Evolutionary conservation across 2,329 filamentous ascomycete species (phyloP).

Genomic region (Verticillium nonalfalfae): DNA sequence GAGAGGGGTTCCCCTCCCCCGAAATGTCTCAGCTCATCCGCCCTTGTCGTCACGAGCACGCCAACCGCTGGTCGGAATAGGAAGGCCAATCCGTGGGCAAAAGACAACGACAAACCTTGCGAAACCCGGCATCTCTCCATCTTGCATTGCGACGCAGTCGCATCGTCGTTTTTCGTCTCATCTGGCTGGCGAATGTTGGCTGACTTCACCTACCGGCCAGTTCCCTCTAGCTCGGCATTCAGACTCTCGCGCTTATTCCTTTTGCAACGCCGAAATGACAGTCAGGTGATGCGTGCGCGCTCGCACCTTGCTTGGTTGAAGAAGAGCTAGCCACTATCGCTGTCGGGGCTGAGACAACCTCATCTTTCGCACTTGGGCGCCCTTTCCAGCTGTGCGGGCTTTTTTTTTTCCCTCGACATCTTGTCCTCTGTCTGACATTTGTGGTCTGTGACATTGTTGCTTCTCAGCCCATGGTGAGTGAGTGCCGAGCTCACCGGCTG

Average conservation of each 20-base stretch:
- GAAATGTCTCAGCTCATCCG: constrained; percentile 3
- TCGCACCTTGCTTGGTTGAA: neutral
- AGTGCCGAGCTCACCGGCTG: neutral
- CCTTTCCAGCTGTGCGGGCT: neutral
- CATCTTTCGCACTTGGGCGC: neutral
- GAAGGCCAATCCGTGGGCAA: constrained; percentile 8
- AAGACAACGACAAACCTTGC: neutral
- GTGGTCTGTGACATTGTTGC: neutral
- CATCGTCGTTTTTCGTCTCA: neutral
- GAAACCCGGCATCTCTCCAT: neutral
- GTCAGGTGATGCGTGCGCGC: neutral
- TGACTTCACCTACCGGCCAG: neutral
- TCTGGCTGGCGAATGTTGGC: neutral
- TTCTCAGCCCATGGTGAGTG: neutral
- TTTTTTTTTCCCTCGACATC: neutral
- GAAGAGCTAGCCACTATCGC: neutral
- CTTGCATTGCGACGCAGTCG: neutral
- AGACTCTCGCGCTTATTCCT: neutral
- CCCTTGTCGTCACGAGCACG: constrained; percentile 10
- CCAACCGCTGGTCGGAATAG: constrained; percentile 9
- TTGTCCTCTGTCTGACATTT: neutral
- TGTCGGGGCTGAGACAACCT: constrained; percentile 1
- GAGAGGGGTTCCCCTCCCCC: constrained; percentile 6
- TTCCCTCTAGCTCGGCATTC: neutral
- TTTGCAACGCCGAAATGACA: neutral